Conservation (phyloP, 2,329 filamentous ascomycete species). For the Neonectria ditissima region DNA sequence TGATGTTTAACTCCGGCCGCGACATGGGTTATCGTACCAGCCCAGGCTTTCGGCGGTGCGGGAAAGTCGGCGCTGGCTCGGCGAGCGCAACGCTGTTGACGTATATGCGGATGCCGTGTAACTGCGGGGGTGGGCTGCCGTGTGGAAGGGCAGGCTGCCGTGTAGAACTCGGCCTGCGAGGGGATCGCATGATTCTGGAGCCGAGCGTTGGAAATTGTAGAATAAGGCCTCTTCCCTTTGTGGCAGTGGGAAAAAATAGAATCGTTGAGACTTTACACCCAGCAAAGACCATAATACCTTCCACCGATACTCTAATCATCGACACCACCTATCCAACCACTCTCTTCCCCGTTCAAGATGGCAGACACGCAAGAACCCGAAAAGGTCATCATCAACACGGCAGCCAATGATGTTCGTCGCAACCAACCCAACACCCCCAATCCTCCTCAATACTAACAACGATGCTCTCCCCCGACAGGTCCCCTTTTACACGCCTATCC, state of each 20-base stretch:
- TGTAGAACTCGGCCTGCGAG: not conserved
- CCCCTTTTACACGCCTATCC: constrained; percentile 42
- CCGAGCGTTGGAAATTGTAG: not conserved
- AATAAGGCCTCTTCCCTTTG: not conserved
- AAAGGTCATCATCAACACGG: constrained; percentile 36
- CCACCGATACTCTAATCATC: not conserved
- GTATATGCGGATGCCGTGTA: constrained; percentile 16
- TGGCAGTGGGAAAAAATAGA: not conserved
- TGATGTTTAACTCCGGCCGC: not conserved
- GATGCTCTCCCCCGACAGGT: constrained; percentile 18
- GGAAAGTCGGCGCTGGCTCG: constrained; percentile 18
- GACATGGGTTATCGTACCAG: not conserved
- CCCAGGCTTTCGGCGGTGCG: not conserved
- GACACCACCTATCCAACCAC: not conserved
- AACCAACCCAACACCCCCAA: not conserved
- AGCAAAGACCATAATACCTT: not conserved
- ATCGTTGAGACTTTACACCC: not conserved
- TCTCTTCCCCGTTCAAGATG: constrained; percentile 13
- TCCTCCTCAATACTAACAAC: not conserved
- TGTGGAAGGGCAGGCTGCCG: not conserved
- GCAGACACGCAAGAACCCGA: constrained; percentile 12
- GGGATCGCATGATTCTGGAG: not conserved
- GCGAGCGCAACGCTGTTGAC: constrained; percentile 19
- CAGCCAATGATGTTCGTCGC: constrained; percentile 34
- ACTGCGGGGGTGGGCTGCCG: not conserved